Percentiles rank a stretch among this genome's conserved stretches.
These are phyloP conservation scores for Bryum argenteum DNA, from an alignment of 225 moss, liverwort and hornwort genomes.

Conservation along the genomic window DNA sequence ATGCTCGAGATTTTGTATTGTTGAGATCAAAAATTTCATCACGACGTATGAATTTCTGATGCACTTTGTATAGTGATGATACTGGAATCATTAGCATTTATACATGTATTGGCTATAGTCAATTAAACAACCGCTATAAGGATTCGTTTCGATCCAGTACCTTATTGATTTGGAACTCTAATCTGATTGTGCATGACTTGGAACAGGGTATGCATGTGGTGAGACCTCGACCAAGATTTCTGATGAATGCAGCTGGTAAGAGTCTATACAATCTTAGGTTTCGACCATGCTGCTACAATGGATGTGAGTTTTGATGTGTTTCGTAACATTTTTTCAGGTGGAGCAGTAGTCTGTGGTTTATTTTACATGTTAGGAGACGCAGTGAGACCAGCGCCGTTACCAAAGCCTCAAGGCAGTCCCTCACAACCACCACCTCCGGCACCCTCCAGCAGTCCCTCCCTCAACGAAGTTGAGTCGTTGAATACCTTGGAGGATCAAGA, in stretches of 20 bases:
- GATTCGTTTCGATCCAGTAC: neutral
- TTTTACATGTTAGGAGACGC: slow-evolving; percentile 42
- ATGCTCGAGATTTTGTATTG: neutral
- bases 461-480: slow-evolving; percentile 35
- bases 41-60: neutral
- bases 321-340: slow-evolving; percentile 34
- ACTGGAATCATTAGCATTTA: neutral
- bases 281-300: neutral
- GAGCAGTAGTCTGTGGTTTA: slow-evolving; percentile 50
- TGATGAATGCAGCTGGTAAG: slow-evolving; percentile 49
- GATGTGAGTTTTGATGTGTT: slow-evolving; percentile 13
- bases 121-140: neutral
- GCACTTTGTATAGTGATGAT: neutral
- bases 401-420: slow-evolving; percentile 37
- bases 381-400: slow-evolving; percentile 35
- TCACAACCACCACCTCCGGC: slow-evolving; percentile 18
- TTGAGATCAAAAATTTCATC: neutral
- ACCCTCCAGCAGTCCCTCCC: slow-evolving; percentile 5
- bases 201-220: slow-evolving; percentile 52
- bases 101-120: neutral
- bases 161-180: neutral
- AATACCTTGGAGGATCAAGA: slow-evolving; percentile 27
- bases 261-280: slow-evolving; percentile 7
- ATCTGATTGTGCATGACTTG: slow-evolving; percentile 18
- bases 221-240: slow-evolving; percentile 51